These are phyloP conservation scores for Apium graveolens DNA, from an alignment of 129 eudicot species.

Conservation along the genomic window DNA sequence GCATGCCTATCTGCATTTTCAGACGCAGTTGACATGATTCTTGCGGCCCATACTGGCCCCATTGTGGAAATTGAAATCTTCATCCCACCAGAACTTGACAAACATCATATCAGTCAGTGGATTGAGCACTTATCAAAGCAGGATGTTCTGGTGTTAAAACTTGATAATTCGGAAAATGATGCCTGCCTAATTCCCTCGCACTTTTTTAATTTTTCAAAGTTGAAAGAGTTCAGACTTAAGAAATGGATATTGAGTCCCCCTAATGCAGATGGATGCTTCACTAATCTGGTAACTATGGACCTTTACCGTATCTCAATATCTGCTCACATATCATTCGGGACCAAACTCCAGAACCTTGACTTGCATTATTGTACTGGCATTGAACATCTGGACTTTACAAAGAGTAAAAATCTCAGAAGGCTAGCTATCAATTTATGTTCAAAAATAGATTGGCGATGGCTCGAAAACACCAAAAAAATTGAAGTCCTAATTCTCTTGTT, in stretches of 20 bases:
- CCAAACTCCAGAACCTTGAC: neutral
- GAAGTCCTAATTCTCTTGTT: neutral
- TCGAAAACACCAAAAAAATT: neutral
- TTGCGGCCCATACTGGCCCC: neutral
- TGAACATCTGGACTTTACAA: neutral
- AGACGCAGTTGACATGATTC: neutral
- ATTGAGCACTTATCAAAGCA: neutral
- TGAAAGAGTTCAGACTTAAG: neutral
- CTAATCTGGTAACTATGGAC: neutral
- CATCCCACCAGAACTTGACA: neutral
- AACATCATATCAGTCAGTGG: neutral
- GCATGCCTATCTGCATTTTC: neutral
- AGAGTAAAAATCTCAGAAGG: neutral
- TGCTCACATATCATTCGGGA: neutral
- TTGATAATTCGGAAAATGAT: neutral
- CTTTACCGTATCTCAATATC: neutral
- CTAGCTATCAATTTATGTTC: neutral
- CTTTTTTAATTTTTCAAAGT: neutral
- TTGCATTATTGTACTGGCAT: neutral
- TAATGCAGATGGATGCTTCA: neutral
- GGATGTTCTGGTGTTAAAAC: neutral
- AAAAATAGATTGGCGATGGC: neutral
- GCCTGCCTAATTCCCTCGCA: neutral
- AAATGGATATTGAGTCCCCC: neutral
- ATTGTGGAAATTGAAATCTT: neutral